These are phyloP conservation scores for Allium sativum DNA, from an alignment of 106 monocot species.

Conservation along the genomic window DNA sequence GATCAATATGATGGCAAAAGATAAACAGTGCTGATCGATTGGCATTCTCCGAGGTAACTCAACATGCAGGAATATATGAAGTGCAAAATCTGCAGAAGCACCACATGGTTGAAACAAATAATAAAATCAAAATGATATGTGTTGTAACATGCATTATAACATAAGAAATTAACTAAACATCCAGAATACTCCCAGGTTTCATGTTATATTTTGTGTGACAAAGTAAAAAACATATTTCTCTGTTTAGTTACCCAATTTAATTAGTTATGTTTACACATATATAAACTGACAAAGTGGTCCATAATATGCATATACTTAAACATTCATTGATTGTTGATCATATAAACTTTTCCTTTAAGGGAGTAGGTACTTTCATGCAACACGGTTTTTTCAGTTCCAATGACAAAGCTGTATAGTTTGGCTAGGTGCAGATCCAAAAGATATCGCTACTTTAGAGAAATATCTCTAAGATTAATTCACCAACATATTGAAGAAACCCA, in stretches of 20 bases:
- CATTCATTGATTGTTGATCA: too few species aligned
- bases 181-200: not conserved
- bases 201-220: too few species aligned
- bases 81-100: too few species aligned
- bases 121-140: not conserved
- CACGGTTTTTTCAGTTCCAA: slow-evolving; percentile 78
- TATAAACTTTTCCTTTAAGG: too few species aligned
- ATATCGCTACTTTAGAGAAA: slow-evolving; percentile 73
- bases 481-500: slow-evolving; percentile 94
- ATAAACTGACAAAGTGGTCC: too few species aligned
- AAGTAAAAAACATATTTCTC: too few species aligned
- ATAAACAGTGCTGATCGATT: slow-evolving; percentile 90
- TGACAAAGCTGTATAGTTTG: slow-evolving; percentile 74
- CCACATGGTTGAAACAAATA: too few species aligned
- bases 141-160: not conserved
- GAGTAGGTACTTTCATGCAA: slow-evolving; percentile 85
- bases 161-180: not conserved
- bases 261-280: too few species aligned
- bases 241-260: too few species aligned
- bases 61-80: too few species aligned
- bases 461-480: slow-evolving; percentile 94
- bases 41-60: slow-evolving; percentile 88
- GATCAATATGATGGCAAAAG: too few species aligned
- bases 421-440: slow-evolving; percentile 84
- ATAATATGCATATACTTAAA: too few species aligned